These are phyloP conservation scores for Boehmeria nivea DNA, from an alignment of 306 rosid species.

Conservation along the genomic window DNA sequence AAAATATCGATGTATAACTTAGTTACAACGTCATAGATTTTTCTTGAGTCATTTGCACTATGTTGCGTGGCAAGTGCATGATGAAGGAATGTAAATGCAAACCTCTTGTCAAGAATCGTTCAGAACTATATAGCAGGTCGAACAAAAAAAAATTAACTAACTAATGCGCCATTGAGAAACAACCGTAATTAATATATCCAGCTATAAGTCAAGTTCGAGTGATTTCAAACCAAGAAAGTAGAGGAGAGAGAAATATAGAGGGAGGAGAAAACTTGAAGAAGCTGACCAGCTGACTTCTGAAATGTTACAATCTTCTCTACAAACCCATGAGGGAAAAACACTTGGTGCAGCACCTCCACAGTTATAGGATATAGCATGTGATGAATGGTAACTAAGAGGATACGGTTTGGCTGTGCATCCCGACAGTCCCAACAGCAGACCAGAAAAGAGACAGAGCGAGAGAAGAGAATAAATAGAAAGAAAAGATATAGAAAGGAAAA, in stretches of 20 bases:
- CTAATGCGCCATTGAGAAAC: not conserved
- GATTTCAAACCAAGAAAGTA: slow-evolving; percentile 18
- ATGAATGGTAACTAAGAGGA: slow-evolving; percentile 96
- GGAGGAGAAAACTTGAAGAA: slow-evolving; percentile 64
- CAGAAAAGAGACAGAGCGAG: slow-evolving; percentile 82
- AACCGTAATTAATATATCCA: slow-evolving; percentile 12
- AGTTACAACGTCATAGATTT: no score
- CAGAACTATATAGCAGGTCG: not conserved
- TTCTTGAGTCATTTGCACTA: not conserved
- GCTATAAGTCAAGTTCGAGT: slow-evolving; percentile 2
- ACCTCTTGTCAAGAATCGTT: not conserved
- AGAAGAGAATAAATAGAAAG: slow-evolving; percentile 82
- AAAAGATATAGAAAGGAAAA: slow-evolving; percentile 43
- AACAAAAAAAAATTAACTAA: not conserved
- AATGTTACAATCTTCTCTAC: slow-evolving; percentile 99
- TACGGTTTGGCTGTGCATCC: slow-evolving; percentile 97
- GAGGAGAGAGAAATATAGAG: slow-evolving; percentile 44
- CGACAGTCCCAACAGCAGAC: slow-evolving; percentile 60
- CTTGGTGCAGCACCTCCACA: slow-evolving; percentile 99
- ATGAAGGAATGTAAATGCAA: not conserved
- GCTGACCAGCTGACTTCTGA: slow-evolving; percentile 99
- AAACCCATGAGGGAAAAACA: slow-evolving; percentile 94
- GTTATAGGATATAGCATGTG: slow-evolving; percentile 99
- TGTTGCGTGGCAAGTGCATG: slow-evolving; percentile 10
- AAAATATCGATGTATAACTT: no score